Conservation (phyloP, 148 eudicot genomes). For the Salicornia ramosissima region DNA sequence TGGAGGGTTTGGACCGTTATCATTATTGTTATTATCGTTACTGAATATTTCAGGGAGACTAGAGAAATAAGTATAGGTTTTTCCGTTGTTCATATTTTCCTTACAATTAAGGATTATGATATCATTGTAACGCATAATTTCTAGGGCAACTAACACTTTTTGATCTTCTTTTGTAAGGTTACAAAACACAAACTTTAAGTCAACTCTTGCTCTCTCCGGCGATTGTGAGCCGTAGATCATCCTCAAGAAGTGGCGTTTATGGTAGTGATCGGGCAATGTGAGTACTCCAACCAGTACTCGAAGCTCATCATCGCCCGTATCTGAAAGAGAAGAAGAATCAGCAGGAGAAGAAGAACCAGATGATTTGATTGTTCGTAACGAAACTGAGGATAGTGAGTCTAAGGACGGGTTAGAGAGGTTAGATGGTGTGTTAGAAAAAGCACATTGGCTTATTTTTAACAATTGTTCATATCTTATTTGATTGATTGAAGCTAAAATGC, state of each 20-base stretch:
- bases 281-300: conserved; percentile 71
- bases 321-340: not conserved
- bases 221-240: conserved; percentile 73
- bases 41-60: conserved; percentile 63
- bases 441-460: conserved; percentile 40
- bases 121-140: conserved; percentile 72
- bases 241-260: conserved; percentile 72
- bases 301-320: conserved; percentile 37
- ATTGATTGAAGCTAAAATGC: conserved; percentile 67
- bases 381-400: not conserved
- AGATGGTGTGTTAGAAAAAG: conserved; percentile 23
- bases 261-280: conserved; percentile 80
- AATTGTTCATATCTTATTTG: conserved; percentile 43
- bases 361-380: not conserved
- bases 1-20: conserved; percentile 43
- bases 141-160: conserved; percentile 64
- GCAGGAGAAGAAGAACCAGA: not conserved
- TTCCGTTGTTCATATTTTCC: conserved; percentile 89
- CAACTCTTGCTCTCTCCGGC: conserved; percentile 44
- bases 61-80: conserved; percentile 80
- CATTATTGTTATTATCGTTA: conserved; percentile 15
- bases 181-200: conserved; percentile 79
- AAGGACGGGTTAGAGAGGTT: conserved; percentile 15
- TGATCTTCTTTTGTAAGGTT: conserved; percentile 88
- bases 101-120: conserved; percentile 75